Evolutionary conservation across 129 eudicot genomes (phyloP), one percentile per base, ranked within the genome.

Genomic region (sunflower (Helianthus annuus)): DNA sequence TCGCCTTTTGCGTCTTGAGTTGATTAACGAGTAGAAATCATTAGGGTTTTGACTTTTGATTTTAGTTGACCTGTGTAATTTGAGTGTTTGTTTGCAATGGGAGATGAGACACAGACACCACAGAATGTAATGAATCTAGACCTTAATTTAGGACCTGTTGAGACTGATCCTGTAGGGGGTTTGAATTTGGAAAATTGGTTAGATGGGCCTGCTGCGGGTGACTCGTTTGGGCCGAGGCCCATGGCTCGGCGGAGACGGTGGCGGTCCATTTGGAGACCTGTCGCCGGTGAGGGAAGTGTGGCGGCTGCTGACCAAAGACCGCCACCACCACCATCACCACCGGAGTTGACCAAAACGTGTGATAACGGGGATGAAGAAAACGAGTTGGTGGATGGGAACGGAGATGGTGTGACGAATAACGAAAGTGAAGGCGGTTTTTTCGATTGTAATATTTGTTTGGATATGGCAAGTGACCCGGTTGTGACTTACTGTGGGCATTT

Each of bases 401-500:
- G 84, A 69, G 84, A 81, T 39, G 79, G 67, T 36, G 89, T 66
- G 19, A 88, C 83, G 68, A 76, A 64, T 66, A 82, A 60, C 42
- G 72, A 70, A 6, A 85, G 77, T 17, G 92, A 80, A 10, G 95
- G 89, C 17, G 82, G 95, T 40, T 88, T 83, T 65, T 91, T 91
- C 45, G 95, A 91, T 65, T 91, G 97, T 59, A 88, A 88, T 49
- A 85, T 91, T 45, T 91, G 95, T 66, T 80, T 91, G 62, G 90
- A 82, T 45, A 78, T 91, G 85, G 86, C 97, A 13, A 85, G 74
- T 68, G 97, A 91, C 4, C 97, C 97, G 0, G 90, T 91, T 75
- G 95, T 91, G 42, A 85, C 97, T 74, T 83, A 85, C 66, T 91
- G 97, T 59, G 97, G 97, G 14, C 97, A 91, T 73, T 69, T 91